These are phyloP conservation scores for Pichia cabralensis DNA, from an alignment of 805 yeast species.

Conservation along the genomic window DNA sequence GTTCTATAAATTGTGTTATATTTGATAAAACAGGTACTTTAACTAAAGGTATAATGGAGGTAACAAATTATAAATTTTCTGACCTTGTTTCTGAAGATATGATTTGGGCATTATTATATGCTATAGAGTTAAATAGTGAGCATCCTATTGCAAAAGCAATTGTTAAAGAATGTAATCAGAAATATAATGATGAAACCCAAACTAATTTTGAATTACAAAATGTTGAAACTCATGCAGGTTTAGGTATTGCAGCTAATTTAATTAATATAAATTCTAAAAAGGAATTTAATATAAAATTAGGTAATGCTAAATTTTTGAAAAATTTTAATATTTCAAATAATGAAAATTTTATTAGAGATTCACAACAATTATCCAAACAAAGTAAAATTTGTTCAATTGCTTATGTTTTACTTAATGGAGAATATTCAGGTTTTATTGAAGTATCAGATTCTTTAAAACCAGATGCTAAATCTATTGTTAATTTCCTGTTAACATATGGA, in stretches of 20 bases:
- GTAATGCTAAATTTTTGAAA: slow-evolving; percentile 37
- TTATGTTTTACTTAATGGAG: slow-evolving; percentile 43
- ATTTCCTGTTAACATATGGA: slow-evolving; percentile 40
- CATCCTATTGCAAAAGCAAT: slow-evolving; percentile 85
- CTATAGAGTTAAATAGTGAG: slow-evolving; percentile 62
- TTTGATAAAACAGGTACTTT: slow-evolving; percentile 97
- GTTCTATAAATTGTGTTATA: slow-evolving; percentile 51
- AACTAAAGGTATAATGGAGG: slow-evolving; percentile 71
- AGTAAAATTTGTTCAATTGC: slow-evolving; percentile 17
- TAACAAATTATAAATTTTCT: slow-evolving; percentile 21
- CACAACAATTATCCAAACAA: slow-evolving; percentile 6
- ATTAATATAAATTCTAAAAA: slow-evolving; percentile 15
- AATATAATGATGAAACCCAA: slow-evolving; percentile 1
- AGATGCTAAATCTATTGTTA: slow-evolving; percentile 53
- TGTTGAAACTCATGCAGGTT: slow-evolving; percentile 32
- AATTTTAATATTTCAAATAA: slow-evolving; percentile 15
- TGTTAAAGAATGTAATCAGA: slow-evolving; percentile 22
- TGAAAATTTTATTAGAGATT: slow-evolving; percentile 11
- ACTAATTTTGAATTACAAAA: slow-evolving; percentile 21
- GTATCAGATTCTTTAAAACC: slow-evolving; percentile 58
- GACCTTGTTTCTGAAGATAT: slow-evolving; percentile 17
- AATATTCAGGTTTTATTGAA: slow-evolving; percentile 54
- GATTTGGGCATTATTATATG: slow-evolving; percentile 43
- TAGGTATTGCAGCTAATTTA: slow-evolving; percentile 30
- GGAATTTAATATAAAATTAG: slow-evolving; percentile 33